phyloP scores from a whole-genome alignment of 2,329 filamentous ascomycete species.

The Colletotrichum camelliae region DNA sequence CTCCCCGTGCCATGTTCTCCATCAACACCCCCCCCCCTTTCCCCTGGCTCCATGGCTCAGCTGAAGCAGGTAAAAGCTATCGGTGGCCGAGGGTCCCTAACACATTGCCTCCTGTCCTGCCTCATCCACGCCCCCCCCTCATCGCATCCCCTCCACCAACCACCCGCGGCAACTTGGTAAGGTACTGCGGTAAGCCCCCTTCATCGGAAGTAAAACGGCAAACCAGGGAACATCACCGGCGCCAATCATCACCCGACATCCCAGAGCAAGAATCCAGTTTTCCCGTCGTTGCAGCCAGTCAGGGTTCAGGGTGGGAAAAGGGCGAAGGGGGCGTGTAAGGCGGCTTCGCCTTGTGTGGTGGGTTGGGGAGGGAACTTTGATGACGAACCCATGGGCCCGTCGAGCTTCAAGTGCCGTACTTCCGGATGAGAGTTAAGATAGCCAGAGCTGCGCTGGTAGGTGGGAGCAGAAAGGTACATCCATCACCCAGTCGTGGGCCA shows the following conservation, averaged over 20 bases:
- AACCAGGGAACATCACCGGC: not conserved
- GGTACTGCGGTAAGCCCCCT: not conserved
- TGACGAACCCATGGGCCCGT: not conserved
- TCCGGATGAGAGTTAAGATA: not conserved
- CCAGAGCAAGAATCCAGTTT: not conserved
- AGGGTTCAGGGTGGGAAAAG: not conserved
- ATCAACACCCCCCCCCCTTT: not conserved
- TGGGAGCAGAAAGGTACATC: not conserved
- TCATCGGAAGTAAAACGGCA: slow-evolving; percentile 13
- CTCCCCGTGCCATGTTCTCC: not conserved
- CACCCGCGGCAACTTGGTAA: not conserved
- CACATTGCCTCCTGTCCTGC: not conserved
- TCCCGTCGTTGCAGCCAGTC: not conserved
- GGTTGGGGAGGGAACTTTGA: slow-evolving; percentile 4
- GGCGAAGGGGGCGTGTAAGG: not conserved
- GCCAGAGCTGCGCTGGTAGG: not conserved
- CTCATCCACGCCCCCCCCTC: not conserved
- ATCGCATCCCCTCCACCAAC: not conserved
- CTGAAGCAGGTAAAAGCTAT: not conserved
- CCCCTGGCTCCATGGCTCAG: not conserved
- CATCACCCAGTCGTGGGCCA: not conserved
- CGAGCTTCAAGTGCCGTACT: slow-evolving; percentile 12
- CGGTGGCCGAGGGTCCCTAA: slow-evolving; percentile 14
- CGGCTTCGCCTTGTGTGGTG: not conserved
- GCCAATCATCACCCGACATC: slow-evolving; percentile 1